phyloP scores from a whole-genome alignment of 2,329 filamentous ascomycete species.

The Furcasterigmium furcatum region DNA sequence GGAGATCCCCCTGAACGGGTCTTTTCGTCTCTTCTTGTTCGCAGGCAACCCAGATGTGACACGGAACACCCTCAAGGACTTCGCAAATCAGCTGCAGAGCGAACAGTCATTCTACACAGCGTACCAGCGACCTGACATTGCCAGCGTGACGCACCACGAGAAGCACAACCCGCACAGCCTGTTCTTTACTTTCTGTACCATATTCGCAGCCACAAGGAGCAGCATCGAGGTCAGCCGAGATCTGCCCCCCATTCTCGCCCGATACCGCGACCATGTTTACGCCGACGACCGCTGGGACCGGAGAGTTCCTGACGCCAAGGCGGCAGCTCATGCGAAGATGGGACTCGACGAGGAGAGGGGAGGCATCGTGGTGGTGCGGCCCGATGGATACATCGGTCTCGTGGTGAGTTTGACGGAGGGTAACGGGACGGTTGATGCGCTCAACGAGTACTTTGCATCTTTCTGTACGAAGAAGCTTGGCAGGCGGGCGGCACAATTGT shows the following conservation, averaged over 20 bases:
- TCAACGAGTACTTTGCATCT: conserved; percentile 78
- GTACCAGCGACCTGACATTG: conserved; percentile 61
- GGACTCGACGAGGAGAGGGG: conserved; percentile 71
- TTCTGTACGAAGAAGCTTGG: conserved; percentile 64
- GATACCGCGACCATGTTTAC: conserved; percentile 81
- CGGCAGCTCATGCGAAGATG: conserved; percentile 82
- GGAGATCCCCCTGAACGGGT: conserved; percentile 82
- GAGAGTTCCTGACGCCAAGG: conserved; percentile 65
- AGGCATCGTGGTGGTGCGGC: conserved; percentile 78
- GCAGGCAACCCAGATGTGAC: conserved; percentile 65
- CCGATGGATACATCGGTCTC: conserved; percentile 83
- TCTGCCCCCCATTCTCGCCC: conserved; percentile 66
- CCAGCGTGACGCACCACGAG: conserved; percentile 70
- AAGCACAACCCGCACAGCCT: conserved; percentile 78
- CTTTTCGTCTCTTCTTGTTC: conserved; percentile 84
- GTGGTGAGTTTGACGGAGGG: conserved; percentile 74
- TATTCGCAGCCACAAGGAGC: conserved; percentile 66
- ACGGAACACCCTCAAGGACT: conserved; percentile 63
- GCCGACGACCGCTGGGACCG: conserved; percentile 79
- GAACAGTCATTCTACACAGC: conserved; percentile 69
- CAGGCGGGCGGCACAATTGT: conserved; percentile 33
- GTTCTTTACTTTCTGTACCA: conserved; percentile 76
- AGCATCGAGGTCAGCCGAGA: conserved; percentile 71
- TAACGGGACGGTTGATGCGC: conserved; percentile 71
- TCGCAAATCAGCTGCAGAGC: conserved; percentile 61